Percentiles rank a stretch among this genome's conserved stretches.
Conservation (phyloP, 2,329 filamentous ascomycete genomes). For the Cladosporium sp. region DNA sequence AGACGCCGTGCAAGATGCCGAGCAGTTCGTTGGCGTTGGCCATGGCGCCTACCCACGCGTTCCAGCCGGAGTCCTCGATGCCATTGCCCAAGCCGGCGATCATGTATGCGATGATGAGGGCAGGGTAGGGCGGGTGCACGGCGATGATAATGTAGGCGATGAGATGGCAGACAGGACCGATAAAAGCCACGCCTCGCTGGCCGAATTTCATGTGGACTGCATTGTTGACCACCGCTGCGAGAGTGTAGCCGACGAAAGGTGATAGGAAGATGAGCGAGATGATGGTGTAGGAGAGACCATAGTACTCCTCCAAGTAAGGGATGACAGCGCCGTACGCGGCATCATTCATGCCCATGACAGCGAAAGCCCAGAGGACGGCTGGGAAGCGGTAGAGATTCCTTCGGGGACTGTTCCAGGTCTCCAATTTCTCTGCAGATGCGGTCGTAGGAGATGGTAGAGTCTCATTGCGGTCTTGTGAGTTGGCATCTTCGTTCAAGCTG, state of each 20-base stretch:
- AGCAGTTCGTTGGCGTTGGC: conserved; percentile 71
- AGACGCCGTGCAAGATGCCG: conserved; percentile 70
- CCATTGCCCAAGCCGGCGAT: conserved; percentile 72
- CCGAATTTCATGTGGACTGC: conserved; percentile 64
- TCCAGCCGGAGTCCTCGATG: conserved; percentile 63
- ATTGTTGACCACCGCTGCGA: conserved; percentile 65
- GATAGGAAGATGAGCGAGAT: conserved; percentile 68
- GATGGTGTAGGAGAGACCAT: conserved; percentile 60
- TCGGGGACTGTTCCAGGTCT: conserved; percentile 65
- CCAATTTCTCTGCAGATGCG: conserved; percentile 41
- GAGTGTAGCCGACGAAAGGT: conserved; percentile 64
- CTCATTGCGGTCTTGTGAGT: conserved; percentile 36
- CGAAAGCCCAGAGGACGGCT: conserved; percentile 61
- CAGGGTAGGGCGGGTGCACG: conserved; percentile 68
- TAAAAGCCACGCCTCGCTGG: conserved; percentile 68
- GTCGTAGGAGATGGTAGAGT: conserved; percentile 50
- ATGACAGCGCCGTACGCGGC: conserved; percentile 54
- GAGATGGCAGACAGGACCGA: conserved; percentile 64
- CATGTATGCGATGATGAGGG: conserved; percentile 64
- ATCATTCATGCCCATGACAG: conserved; percentile 67
- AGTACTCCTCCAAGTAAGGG: conserved; percentile 62
- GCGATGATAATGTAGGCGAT: conserved; percentile 65
- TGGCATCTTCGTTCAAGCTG: background rate
- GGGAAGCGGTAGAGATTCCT: conserved; percentile 61
- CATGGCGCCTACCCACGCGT: conserved; percentile 70